Evolutionary conservation across 2,329 filamentous ascomycete species (phyloP).

Genomic region (Neofusicoccum ribis): DNA sequence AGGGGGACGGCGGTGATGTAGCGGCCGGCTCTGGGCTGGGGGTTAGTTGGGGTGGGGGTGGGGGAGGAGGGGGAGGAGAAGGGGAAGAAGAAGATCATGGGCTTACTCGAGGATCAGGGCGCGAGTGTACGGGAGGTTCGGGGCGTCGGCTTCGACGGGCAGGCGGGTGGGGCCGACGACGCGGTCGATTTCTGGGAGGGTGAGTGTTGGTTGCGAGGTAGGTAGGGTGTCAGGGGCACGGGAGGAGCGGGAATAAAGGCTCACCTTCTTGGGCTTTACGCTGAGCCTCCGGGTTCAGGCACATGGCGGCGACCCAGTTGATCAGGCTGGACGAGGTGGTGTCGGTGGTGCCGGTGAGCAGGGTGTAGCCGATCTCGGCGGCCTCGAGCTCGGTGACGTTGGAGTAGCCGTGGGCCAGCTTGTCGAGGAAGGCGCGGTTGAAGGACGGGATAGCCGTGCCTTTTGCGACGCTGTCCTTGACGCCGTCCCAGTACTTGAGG

Average conservation of each 20-base stretch:
- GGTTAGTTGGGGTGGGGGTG: slow-evolving; percentile 21
- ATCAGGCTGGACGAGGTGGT: slow-evolving; percentile 27
- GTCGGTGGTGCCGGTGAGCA: slow-evolving; percentile 18
- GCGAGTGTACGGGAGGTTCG: slow-evolving; percentile 13
- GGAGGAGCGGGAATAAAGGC: too few relatives aligned
- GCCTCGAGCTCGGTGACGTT: not conserved
- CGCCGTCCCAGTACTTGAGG: too few relatives aligned
- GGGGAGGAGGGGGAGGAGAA: too few relatives aligned
- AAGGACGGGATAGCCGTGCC: not conserved
- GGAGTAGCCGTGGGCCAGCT: not conserved
- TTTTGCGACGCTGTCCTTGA: not conserved
- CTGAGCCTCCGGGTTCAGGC: slow-evolving; percentile 29
- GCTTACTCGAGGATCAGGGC: slow-evolving; percentile 22
- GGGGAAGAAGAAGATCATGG: too few relatives aligned
- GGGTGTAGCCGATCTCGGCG: not conserved
- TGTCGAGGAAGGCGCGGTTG: not conserved
- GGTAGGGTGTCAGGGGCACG: too few relatives aligned
- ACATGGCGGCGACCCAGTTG: slow-evolving; percentile 35
- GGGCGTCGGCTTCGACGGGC: slow-evolving; percentile 20
- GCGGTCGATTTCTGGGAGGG: slow-evolving; percentile 21
- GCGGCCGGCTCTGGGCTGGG: not conserved
- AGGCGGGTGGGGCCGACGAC: slow-evolving; percentile 22
- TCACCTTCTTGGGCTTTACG: slow-evolving; percentile 28
- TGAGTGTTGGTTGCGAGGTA: too few relatives aligned
- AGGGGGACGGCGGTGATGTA: slow-evolving; percentile 22